phyloP scores from a whole-genome alignment of 805 yeast species.

The Ogataea henricii region DNA sequence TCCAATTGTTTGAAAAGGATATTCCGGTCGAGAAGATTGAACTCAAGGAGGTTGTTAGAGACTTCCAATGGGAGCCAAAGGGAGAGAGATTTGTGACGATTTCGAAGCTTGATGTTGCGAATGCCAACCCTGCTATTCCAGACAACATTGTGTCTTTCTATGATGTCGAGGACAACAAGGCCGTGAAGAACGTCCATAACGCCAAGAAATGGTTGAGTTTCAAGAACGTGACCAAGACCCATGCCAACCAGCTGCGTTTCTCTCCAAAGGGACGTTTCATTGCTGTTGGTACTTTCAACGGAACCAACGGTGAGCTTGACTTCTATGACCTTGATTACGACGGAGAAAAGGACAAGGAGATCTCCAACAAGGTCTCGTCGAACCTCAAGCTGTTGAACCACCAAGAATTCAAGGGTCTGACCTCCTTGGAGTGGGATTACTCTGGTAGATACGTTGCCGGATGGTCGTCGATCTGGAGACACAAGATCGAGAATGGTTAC shows the following conservation, averaged over 20 bases:
- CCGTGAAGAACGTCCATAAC: conserved; percentile 20
- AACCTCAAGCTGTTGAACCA: conserved; percentile 62
- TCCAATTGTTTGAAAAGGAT: conserved; percentile 83
- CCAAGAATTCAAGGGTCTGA: conserved; percentile 73
- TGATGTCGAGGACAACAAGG: conserved; percentile 71
- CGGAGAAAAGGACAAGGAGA: conserved; percentile 51
- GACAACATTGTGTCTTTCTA: conserved; percentile 72
- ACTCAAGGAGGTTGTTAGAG: conserved; percentile 82
- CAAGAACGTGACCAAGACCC: conserved; percentile 59
- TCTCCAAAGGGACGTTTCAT: conserved; percentile 93
- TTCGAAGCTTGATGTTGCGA: conserved; percentile 55
- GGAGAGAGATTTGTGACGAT: conserved; percentile 85
- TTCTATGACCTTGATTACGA: conserved; percentile 86
- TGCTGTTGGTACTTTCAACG: conserved; percentile 47
- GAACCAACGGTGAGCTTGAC: conserved; percentile 61
- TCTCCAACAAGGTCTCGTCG: conserved; percentile 51
- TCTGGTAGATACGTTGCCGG: conserved; percentile 89
- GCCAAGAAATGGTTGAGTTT: conserved; percentile 48
- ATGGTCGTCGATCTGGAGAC: conserved; percentile 86
- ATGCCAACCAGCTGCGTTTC: conserved; percentile 76
- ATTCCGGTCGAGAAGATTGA: conserved; percentile 95
- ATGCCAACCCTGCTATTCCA: conserved; percentile 62
- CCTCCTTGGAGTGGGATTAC: conserved; percentile 91
- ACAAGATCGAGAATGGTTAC: conserved; percentile 87
- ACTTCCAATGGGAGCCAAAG: conserved; percentile 95